Evolutionary conservation across 805 yeast genomes (phyloP).

Genomic region (Lipomyces lipofer): DNA sequence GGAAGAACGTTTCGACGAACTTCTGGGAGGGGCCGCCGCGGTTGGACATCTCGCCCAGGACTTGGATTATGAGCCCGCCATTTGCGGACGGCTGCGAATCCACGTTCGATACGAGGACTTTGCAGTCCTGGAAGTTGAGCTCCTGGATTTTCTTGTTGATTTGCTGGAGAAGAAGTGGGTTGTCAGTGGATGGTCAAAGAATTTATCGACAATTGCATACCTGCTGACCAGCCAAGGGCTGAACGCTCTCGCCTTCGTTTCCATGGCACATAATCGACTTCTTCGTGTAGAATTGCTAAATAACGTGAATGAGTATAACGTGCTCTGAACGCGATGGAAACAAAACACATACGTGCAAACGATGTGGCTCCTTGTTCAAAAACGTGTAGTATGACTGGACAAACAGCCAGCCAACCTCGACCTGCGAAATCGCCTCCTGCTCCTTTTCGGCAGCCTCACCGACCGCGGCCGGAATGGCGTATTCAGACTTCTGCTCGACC

Average conservation of each 20-base stretch:
- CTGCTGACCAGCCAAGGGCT: slow-evolving; percentile 37
- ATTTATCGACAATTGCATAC: slow-evolving; percentile 19
- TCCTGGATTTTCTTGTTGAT: slow-evolving; percentile 38
- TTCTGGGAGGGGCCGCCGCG: slow-evolving; percentile 39
- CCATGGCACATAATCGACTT: slow-evolving; percentile 43
- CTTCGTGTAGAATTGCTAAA: slow-evolving; percentile 41
- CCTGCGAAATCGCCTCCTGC: slow-evolving; percentile 27
- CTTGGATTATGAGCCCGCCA: slow-evolving; percentile 42
- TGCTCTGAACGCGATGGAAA: too few relatives aligned
- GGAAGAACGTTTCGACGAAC: slow-evolving; percentile 45
- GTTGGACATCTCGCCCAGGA: slow-evolving; percentile 45
- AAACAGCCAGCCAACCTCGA: slow-evolving; percentile 44
- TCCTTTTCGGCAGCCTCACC: slow-evolving; percentile 2
- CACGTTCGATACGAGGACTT: slow-evolving; percentile 42
- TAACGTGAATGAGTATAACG: not conserved
- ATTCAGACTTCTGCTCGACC: not conserved
- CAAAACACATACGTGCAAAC: slow-evolving; percentile 38
- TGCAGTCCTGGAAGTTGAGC: slow-evolving; percentile 39
- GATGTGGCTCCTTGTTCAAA: slow-evolving; percentile 39
- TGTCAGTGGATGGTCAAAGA: not conserved
- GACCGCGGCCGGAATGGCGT: not conserved
- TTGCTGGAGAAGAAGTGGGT: slow-evolving; percentile 21
- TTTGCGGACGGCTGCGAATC: slow-evolving; percentile 40
- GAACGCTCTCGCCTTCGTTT: slow-evolving; percentile 40
- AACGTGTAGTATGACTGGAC: slow-evolving; percentile 44